A percentile compares a stretch with the other conserved stretches of the same genome.
Evolutionary conservation across 352 stramenopile genomes (phyloP).

Genomic region (Phytophthora brassicae): DNA sequence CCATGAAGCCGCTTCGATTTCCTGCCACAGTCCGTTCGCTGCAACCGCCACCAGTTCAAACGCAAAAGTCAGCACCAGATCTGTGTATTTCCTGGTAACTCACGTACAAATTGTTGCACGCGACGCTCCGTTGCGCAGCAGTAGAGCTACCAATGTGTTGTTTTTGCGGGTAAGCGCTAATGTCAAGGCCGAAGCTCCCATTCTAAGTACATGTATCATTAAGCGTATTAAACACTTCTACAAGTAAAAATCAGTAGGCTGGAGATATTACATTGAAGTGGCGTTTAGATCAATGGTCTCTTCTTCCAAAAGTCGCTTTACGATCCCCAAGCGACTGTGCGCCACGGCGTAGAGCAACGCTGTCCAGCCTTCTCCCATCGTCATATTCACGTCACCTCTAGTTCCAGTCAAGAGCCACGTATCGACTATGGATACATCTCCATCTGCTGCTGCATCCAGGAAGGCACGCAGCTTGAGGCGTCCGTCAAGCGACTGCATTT

Average conservation of each 20-base stretch:
- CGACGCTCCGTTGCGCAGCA: constrained; percentile 57
- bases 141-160: constrained; percentile 42
- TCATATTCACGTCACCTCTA: constrained; percentile 52
- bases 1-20: constrained; percentile 30
- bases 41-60: background rate
- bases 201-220: constrained; percentile 26
- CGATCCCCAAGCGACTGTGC: constrained; percentile 44
- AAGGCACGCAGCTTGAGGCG: constrained; percentile 34
- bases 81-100: background rate
- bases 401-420: constrained; percentile 31
- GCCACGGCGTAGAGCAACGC: constrained; percentile 69
- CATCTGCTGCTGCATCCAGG: constrained; percentile 48
- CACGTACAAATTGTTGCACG: constrained; percentile 43
- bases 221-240: too few species aligned
- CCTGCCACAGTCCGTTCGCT: constrained; percentile 32
- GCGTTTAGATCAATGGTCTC: constrained; percentile 54
- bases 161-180: constrained; percentile 52
- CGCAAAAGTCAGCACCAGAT: background rate
- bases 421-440: constrained; percentile 43
- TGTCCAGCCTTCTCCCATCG: constrained; percentile 64
- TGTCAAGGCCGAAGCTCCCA: constrained; percentile 54
- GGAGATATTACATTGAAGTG: constrained; percentile 46
- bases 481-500: background rate
- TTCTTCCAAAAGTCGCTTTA: constrained; percentile 42
- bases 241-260: background rate